Conservation (phyloP, 306 rosid species). For the Fragaria vesca region DNA sequence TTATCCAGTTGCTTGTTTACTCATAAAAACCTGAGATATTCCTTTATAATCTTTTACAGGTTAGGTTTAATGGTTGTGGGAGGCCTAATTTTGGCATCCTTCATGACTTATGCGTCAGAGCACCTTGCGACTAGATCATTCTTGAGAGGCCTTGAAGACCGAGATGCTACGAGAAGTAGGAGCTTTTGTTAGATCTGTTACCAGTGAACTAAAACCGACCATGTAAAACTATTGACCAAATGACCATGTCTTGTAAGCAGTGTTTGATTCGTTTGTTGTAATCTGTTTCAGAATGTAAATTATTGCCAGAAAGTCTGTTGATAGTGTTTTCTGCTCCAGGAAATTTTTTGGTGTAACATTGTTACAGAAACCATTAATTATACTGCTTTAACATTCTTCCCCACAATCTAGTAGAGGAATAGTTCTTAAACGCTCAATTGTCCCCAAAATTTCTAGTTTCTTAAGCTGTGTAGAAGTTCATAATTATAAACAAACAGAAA, state of each 20-base stretch:
- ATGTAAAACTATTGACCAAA: slow-evolving; percentile 24
- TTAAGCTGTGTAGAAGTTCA: no score
- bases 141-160: slow-evolving; percentile 72
- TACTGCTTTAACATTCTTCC: not conserved
- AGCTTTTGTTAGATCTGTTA: slow-evolving; percentile 52
- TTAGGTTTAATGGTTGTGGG: slow-evolving; percentile 90
- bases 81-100: slow-evolving; percentile 74
- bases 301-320: slow-evolving; percentile 7
- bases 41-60: slow-evolving; percentile 44
- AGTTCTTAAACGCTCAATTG: not conserved
- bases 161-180: slow-evolving; percentile 51
- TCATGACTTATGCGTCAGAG: slow-evolving; percentile 93
- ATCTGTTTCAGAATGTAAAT: slow-evolving; percentile 18
- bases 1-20: not conserved
- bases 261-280: slow-evolving; percentile 18
- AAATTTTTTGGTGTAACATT: slow-evolving; percentile 41
- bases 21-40: not conserved
- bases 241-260: slow-evolving; percentile 9
- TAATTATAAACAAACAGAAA: no score
- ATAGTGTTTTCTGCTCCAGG: not conserved
- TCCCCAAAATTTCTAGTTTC: no score
- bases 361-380: slow-evolving; percentile 13
- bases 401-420: not conserved
- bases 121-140: slow-evolving; percentile 84
- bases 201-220: slow-evolving; percentile 17